phyloP scores from a whole-genome alignment of 2,329 filamentous ascomycete species.

The Neonectria hederae region DNA sequence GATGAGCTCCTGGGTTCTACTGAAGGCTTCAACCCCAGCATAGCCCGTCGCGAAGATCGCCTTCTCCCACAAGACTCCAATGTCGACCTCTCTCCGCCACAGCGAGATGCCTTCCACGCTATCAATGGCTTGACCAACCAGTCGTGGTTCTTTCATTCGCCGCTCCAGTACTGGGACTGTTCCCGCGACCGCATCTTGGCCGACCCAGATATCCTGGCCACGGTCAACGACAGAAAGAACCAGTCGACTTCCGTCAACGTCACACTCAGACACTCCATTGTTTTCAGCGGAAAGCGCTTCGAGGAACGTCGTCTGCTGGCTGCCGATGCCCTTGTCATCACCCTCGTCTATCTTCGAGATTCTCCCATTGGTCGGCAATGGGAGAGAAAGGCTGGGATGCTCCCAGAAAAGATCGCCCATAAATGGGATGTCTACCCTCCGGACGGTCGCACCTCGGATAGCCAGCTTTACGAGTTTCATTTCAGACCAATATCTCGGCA shows the following conservation, averaged over 20 bases:
- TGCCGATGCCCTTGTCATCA: conserved; percentile 82
- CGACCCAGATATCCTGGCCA: conserved; percentile 72
- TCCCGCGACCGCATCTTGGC: conserved; percentile 64
- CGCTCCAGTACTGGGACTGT: conserved; percentile 82
- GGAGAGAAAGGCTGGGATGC: conserved; percentile 65
- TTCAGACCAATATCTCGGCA: conserved; percentile 76
- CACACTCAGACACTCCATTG: conserved; percentile 79
- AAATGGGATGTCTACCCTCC: conserved; percentile 74
- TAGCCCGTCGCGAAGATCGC: conserved; percentile 43
- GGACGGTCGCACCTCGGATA: conserved; percentile 62
- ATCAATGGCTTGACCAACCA: conserved; percentile 68
- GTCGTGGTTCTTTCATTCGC: conserved; percentile 85
- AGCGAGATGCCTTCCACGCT: conserved; percentile 66
- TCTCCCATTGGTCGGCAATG: conserved; percentile 72
- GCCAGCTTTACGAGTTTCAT: conserved; percentile 79
- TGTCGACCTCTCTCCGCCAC: conserved; percentile 51
- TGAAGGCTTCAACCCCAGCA: conserved; percentile 62
- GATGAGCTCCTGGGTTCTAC: conserved; percentile 72
- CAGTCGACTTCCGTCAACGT: conserved; percentile 75
- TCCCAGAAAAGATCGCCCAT: conserved; percentile 59
- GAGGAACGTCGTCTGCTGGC: conserved; percentile 72
- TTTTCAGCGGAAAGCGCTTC: conserved; percentile 84
- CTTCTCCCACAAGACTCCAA: conserved; percentile 42
- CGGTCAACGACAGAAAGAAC: conserved; percentile 72
- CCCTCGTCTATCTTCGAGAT: conserved; percentile 73